Evolutionary conservation across 495 filamentous ascomycete genomes (phyloP).

Genomic region (Penicillium verhagenii): DNA sequence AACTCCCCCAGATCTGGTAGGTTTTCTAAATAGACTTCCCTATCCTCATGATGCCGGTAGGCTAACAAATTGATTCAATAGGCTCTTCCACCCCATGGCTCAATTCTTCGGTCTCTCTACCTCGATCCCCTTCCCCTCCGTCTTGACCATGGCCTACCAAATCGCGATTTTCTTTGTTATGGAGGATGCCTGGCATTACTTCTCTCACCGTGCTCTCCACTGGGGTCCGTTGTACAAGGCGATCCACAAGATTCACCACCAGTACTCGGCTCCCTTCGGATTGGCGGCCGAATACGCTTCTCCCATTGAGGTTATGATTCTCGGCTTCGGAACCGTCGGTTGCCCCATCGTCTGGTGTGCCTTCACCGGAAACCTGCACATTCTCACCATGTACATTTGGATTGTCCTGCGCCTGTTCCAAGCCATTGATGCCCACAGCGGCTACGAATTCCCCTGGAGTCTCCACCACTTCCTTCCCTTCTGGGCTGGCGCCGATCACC

Average conservation of each 20-base stretch:
- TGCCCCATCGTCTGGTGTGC: slow-evolving; percentile 83
- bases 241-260: slow-evolving; percentile 98
- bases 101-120: slow-evolving; percentile 88
- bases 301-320: slow-evolving; percentile 93
- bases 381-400: slow-evolving; percentile 97
- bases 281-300: slow-evolving; percentile 97
- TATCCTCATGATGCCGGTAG: background rate
- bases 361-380: slow-evolving; percentile 81
- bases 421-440: slow-evolving; percentile 95
- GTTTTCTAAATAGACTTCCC: slow-evolving; percentile 4
- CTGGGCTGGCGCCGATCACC: slow-evolving; percentile 97
- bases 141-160: slow-evolving; percentile 85
- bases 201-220: slow-evolving; percentile 90
- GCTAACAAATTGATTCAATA: slow-evolving; percentile 15
- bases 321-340: slow-evolving; percentile 89
- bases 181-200: slow-evolving; percentile 99
- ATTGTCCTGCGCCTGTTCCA: slow-evolving; percentile 92
- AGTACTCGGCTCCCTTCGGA: slow-evolving; percentile 95
- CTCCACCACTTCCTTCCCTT: slow-evolving; percentile 94
- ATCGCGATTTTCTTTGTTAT: slow-evolving; percentile 93
- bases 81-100: slow-evolving; percentile 97
- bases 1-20: slow-evolving; percentile 94
- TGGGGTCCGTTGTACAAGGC: slow-evolving; percentile 92
- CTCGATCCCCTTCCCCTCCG: slow-evolving; percentile 81
- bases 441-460: slow-evolving; percentile 97